phyloP scores from a whole-genome alignment of 2,329 filamentous ascomycete species.

The Monosporascus sp. region DNA sequence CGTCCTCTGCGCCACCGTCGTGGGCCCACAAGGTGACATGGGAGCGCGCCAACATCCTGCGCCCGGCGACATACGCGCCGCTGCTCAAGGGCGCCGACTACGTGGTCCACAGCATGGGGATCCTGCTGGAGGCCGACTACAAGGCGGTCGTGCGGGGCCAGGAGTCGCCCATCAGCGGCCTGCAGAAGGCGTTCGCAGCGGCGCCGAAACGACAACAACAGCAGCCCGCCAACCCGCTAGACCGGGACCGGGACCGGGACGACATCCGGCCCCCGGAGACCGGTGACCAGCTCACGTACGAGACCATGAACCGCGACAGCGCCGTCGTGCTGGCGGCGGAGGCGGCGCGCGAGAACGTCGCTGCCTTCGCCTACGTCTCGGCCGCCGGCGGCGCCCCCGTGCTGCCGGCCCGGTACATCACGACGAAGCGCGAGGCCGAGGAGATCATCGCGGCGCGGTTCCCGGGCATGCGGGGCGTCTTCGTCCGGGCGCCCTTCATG shows the following conservation, averaged over 20 bases:
- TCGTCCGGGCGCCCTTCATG: conserved; percentile 80
- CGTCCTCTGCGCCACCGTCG: conserved; percentile 61
- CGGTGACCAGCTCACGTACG: conserved; percentile 82
- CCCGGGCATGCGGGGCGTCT: conserved; percentile 70
- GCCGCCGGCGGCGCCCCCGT: conserved; percentile 82
- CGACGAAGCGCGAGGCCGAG: conserved; percentile 89
- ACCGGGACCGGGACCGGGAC: conserved; percentile 52
- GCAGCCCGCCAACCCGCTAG: conserved; percentile 64
- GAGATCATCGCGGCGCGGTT: conserved; percentile 66
- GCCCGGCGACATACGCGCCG: conserved; percentile 71
- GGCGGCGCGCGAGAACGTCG: conserved; percentile 57
- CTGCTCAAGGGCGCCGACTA: conserved; percentile 73
- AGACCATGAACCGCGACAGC: conserved; percentile 91
- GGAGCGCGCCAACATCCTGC: conserved; percentile 83
- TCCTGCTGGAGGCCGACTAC: conserved; percentile 95
- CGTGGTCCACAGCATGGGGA: conserved; percentile 93
- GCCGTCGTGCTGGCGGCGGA: conserved; percentile 80
- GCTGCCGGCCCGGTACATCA: conserved; percentile 79
- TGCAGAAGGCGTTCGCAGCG: conserved; percentile 71
- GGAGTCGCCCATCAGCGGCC: conserved; percentile 73
- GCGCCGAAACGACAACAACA: conserved; percentile 28
- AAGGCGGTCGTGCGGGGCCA: conserved; percentile 82
- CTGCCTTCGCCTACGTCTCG: conserved; percentile 80
- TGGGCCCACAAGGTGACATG: conserved; percentile 83
- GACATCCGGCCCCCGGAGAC: conserved; percentile 60